Percentiles rank a stretch among this genome's conserved stretches.
Conservation (phyloP, 441 rosid genomes). For the Codiaeum variegatum region DNA sequence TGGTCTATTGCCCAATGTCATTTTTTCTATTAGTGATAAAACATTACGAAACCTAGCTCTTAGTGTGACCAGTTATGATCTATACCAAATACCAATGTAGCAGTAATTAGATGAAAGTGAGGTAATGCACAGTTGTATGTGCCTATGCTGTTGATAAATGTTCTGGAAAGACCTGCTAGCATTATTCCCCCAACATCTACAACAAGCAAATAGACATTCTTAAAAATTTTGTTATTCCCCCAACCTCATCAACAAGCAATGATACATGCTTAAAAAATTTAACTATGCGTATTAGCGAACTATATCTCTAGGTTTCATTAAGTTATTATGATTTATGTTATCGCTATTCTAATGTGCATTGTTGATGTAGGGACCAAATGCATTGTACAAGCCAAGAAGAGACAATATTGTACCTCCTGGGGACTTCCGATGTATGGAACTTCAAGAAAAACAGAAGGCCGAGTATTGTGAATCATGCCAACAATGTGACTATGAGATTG, state of each 20-base stretch:
- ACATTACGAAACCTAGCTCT: neutral
- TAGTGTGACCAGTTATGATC: neutral
- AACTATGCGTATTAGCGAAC: neutral
- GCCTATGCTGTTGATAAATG: neutral
- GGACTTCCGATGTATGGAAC: constrained; percentile 58
- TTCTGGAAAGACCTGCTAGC: neutral
- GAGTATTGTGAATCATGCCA: constrained; percentile 49
- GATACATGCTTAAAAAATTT: neutral
- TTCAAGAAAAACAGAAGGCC: constrained; percentile 49
- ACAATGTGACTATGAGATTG: constrained; percentile 94
- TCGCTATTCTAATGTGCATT: constrained; percentile 16
- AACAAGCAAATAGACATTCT: neutral
- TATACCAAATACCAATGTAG: neutral
- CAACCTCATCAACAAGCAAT: neutral
- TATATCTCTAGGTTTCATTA: neutral
- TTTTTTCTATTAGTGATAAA: neutral
- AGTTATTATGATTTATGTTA: neutral
- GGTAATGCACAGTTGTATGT: neutral
- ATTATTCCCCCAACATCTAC: neutral
- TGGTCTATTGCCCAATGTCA: no score
- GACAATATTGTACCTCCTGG: constrained; percentile 45
- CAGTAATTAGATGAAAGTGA: neutral
- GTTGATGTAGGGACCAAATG: constrained; percentile 74
- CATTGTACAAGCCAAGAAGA: constrained; percentile 67
- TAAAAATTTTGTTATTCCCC: neutral